Evolutionary conservation across 2,329 filamentous ascomycete genomes (phyloP), one percentile per base, ranked within the genome.

Genomic region (Trichoderma oligosporum): DNA sequence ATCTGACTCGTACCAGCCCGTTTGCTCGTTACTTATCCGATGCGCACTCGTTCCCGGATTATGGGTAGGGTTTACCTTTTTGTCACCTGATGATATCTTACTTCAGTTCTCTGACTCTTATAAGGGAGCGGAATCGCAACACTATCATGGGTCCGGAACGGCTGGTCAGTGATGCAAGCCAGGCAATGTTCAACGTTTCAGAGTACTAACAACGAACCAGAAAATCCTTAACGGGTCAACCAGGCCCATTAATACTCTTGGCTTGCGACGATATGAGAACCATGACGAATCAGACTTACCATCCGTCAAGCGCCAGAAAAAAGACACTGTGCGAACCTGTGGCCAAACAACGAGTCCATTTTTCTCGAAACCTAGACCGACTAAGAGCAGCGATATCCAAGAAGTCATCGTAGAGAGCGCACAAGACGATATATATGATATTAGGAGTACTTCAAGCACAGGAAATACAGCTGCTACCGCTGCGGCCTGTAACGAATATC

Each of bases 41-140:
- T 58, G 67, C 67, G 61, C 67, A 69, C 64, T 74, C 71, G 59
- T 72, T 73, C 62, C 73, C 73, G 49, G 73, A 75, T 65, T 76
- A 75, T 75, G 73, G 70, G 73, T 75, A 70, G 53, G 64, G 58
- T 59, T n/a, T 59, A 57, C 60, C 47, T 45, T 47, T 45, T 35
- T n/a, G n/a, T n/a, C 25, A 5, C 8, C 35, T 16, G 20, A 24
- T 47, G 24, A 25, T 38, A 54, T 20, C 12, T 45, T 36, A 48
- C 61, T 35, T 35, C n/a, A n/a, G n/a, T 36, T 25, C 6, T 29
- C 64, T 68, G 61, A 64, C 64, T 44, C 44, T 27, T 18, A 42
- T 41, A 41, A 70, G 68, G 65, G 56, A 60, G 62, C 61, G 56
- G 58, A 63, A 52, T 33, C 39, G 31, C 41, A 49, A 35, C 38